A percentile compares a stretch with the other conserved stretches of the same genome.
phyloP scores from a whole-genome alignment of 2,329 filamentous ascomycete genomes.

The Didymosphaeria variabile region DNA sequence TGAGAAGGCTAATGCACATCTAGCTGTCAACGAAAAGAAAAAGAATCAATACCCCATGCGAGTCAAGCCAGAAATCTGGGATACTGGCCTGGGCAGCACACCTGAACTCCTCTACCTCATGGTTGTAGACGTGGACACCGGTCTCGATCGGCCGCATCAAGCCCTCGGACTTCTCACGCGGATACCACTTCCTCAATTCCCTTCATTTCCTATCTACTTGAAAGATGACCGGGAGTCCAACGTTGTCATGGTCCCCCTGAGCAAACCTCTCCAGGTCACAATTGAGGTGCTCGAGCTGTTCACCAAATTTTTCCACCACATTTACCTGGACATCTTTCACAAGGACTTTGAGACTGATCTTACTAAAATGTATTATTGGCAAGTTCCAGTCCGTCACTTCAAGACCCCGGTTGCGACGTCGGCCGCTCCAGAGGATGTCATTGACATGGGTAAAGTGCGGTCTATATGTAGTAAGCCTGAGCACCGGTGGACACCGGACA shows the following conservation, averaged over 20 bases:
- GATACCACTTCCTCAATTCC: conserved; percentile 68
- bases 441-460: conserved; percentile 71
- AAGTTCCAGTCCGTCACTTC: conserved; percentile 67
- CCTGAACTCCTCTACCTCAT: conserved; percentile 69
- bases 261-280: conserved; percentile 55
- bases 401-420: not conserved
- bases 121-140: conserved; percentile 68
- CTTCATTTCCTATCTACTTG: conserved; percentile 76
- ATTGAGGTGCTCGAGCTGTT: conserved; percentile 62
- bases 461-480: conserved; percentile 51
- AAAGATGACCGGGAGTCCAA: conserved; percentile 68
- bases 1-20: conserved; percentile 82
- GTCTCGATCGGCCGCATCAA: conserved; percentile 67
- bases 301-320: conserved; percentile 75
- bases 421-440: conserved; percentile 38
- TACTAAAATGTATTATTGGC: conserved; percentile 80
- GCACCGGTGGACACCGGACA: conserved; percentile 57
- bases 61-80: conserved; percentile 81
- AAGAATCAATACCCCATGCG: conserved; percentile 78
- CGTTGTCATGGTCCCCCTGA: conserved; percentile 61
- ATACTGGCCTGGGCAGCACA: conserved; percentile 50
- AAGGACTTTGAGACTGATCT: conserved; percentile 76
- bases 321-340: conserved; percentile 88
- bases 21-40: conserved; percentile 84
- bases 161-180: conserved; percentile 78